Percentiles rank a stretch among this genome's conserved stretches.
phyloP scores from a whole-genome alignment of 2,329 filamentous ascomycete species.

The Coniella lustricola region DNA sequence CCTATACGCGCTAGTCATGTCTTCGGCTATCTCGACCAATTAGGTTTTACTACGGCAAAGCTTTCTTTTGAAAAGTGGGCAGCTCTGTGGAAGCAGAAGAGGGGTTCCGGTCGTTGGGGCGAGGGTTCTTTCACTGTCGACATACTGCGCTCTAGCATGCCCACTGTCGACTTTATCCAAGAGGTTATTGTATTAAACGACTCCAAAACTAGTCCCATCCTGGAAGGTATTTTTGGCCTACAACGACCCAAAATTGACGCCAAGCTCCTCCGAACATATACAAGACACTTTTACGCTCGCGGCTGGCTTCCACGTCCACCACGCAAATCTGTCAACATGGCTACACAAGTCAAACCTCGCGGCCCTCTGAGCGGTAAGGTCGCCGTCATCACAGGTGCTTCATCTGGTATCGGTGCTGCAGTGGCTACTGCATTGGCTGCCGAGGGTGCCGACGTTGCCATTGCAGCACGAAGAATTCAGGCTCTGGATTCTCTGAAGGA shows the following conservation, averaged over 20 bases:
- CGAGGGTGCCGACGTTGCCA: slow-evolving; percentile 64
- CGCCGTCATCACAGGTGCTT: slow-evolving; percentile 71
- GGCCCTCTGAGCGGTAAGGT: slow-evolving; percentile 62
- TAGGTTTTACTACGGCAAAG: slow-evolving; percentile 64
- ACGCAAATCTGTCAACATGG: slow-evolving; percentile 30
- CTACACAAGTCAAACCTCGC: slow-evolving; percentile 28
- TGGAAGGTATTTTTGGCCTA: slow-evolving; percentile 40
- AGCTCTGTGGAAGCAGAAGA: slow-evolving; percentile 62
- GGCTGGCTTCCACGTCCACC: slow-evolving; percentile 67
- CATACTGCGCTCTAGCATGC: slow-evolving; percentile 75
- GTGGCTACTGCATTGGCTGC: slow-evolving; percentile 61
- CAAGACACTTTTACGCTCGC: slow-evolving; percentile 71
- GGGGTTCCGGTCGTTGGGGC: slow-evolving; percentile 56
- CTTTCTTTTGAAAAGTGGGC: slow-evolving; percentile 70
- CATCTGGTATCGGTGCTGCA: slow-evolving; percentile 72
- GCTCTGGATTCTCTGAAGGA: slow-evolving; percentile 60
- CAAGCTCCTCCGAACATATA: slow-evolving; percentile 68
- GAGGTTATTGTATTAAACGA: slow-evolving; percentile 70
- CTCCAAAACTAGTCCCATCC: slow-evolving; percentile 55
- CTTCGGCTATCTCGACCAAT: slow-evolving; percentile 55
- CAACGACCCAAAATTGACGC: slow-evolving; percentile 62
- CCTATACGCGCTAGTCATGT: slow-evolving; percentile 60
- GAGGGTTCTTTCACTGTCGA: slow-evolving; percentile 71
- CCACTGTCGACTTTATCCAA: slow-evolving; percentile 62
- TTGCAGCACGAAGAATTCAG: slow-evolving; percentile 64